Evolutionary conservation across 441 rosid genomes (phyloP).

Genomic region (Monsonia emarginata): DNA sequence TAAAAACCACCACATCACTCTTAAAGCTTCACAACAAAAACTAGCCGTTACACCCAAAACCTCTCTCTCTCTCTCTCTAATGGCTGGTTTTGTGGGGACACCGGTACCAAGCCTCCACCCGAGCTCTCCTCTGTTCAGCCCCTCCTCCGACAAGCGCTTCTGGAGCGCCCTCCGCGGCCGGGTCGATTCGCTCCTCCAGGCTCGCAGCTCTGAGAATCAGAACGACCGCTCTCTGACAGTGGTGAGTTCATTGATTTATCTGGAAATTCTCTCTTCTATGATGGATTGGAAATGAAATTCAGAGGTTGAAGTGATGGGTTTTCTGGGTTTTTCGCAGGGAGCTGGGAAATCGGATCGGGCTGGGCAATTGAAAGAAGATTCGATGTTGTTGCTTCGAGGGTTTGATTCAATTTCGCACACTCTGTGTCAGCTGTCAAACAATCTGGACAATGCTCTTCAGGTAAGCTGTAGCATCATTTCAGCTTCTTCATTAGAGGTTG

Average conservation of each 20-base stretch:
- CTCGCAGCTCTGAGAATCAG: slow-evolving; percentile 11
- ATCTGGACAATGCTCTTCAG: slow-evolving; percentile 74
- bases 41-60: background rate
- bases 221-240: background rate
- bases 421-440: slow-evolving; percentile 62
- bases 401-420: slow-evolving; percentile 68
- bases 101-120: slow-evolving; percentile 29
- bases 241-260: slow-evolving; percentile 12
- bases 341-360: slow-evolving; percentile 30
- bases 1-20: background rate
- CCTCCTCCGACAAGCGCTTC: slow-evolving; percentile 36
- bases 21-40: background rate
- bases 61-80: slow-evolving; percentile 19
- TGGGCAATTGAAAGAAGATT: slow-evolving; percentile 54
- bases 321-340: slow-evolving; percentile 13
- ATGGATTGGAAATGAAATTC: background rate
- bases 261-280: background rate
- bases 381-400: slow-evolving; percentile 67
- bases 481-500: background rate
- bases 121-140: slow-evolving; percentile 30
- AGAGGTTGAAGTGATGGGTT: background rate
- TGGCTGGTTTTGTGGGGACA: slow-evolving; percentile 57
- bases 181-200: slow-evolving; percentile 31
- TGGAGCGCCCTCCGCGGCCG: slow-evolving; percentile 40
- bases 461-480: slow-evolving; percentile 19